These are phyloP conservation scores for Aspergillus sp. DNA, from an alignment of 2,329 filamentous ascomycete species.

Conservation along the genomic window DNA sequence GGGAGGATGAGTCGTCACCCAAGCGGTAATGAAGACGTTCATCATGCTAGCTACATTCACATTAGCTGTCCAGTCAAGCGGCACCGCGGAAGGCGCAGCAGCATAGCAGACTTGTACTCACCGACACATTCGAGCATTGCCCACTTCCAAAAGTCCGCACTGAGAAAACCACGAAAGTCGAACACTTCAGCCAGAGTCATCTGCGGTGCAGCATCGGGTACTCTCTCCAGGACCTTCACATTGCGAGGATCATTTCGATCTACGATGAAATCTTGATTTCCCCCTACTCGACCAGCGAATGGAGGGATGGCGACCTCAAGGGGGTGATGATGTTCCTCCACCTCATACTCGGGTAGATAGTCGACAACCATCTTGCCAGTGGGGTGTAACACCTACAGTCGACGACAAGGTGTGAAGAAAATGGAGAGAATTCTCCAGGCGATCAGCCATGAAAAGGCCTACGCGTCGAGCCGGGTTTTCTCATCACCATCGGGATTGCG, in stretches of 20 bases:
- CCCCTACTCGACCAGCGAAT: conserved; percentile 37
- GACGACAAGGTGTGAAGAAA: too few species aligned
- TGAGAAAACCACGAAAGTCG: conserved; percentile 32
- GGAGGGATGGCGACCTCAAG: conserved; percentile 16
- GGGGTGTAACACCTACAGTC: too few species aligned
- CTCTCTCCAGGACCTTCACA: conserved; percentile 25
- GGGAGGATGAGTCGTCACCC: conserved; percentile 20
- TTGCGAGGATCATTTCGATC: conserved; percentile 30
- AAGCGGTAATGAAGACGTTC: conserved; percentile 24
- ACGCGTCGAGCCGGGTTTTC: too few species aligned
- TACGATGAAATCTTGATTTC: conserved; percentile 34
- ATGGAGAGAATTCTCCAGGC: too few species aligned
- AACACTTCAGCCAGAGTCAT: conserved; percentile 37
- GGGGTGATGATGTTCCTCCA: conserved; percentile 1
- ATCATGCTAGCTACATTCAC: conserved; percentile 21
- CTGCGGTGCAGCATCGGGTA: conserved; percentile 43
- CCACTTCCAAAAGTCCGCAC: conserved; percentile 39
- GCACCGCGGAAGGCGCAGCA: neutral
- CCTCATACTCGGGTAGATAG: conserved; percentile 15
- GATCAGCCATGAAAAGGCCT: too few species aligned
- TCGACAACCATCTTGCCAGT: neutral
- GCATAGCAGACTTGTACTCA: conserved; percentile 4
- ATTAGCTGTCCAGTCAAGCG: too few species aligned
- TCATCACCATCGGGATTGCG: too few species aligned
- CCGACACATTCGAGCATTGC: conserved; percentile 42